A percentile compares a stretch with the other conserved stretches of the same genome.
These are phyloP conservation scores for Balansia obtecta DNA, from an alignment of 2,329 filamentous ascomycete genomes.

Conservation along the genomic window DNA sequence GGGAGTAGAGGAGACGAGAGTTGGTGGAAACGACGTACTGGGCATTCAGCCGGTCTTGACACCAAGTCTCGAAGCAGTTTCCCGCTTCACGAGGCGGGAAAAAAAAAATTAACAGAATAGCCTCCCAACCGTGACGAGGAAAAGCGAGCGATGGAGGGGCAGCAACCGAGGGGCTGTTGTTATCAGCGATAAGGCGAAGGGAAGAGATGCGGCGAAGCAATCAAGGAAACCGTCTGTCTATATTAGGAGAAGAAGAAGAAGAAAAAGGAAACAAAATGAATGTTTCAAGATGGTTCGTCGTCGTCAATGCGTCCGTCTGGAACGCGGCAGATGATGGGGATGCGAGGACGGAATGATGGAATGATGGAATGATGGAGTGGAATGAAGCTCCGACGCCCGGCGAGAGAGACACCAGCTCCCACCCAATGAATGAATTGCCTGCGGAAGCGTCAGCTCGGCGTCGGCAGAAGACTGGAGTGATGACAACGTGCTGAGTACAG, in stretches of 20 bases:
- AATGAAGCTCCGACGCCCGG: conserved; percentile 2
- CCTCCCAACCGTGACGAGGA: conserved; percentile 2
- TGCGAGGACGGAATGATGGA: no score
- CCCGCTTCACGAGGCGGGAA: conserved; percentile 15
- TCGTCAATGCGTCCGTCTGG: conserved; percentile 4
- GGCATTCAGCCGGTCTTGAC: conserved; percentile 23
- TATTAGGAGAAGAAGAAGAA: neutral
- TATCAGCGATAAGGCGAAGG: conserved; percentile 1
- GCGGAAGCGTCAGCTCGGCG: no score
- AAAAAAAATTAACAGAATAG: neutral
- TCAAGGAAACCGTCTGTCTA: neutral
- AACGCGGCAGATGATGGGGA: neutral
- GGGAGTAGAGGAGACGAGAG: no score
- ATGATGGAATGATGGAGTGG: no score
- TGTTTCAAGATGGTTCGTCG: conserved; percentile 2
- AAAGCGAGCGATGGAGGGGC: conserved; percentile 5
- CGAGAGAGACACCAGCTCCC: no score
- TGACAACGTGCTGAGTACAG: no score
- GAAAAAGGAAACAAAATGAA: neutral
- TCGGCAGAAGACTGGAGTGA: no score
- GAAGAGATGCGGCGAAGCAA: conserved; percentile 1
- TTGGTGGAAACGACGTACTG: conserved; percentile 15
- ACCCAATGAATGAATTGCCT: no score
- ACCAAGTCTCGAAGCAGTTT: conserved; percentile 18
- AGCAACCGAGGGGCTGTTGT: conserved; percentile 5